These are phyloP conservation scores for Blastobotrys aristatus DNA, from an alignment of 1,139 yeast species.

Conservation along the genomic window DNA sequence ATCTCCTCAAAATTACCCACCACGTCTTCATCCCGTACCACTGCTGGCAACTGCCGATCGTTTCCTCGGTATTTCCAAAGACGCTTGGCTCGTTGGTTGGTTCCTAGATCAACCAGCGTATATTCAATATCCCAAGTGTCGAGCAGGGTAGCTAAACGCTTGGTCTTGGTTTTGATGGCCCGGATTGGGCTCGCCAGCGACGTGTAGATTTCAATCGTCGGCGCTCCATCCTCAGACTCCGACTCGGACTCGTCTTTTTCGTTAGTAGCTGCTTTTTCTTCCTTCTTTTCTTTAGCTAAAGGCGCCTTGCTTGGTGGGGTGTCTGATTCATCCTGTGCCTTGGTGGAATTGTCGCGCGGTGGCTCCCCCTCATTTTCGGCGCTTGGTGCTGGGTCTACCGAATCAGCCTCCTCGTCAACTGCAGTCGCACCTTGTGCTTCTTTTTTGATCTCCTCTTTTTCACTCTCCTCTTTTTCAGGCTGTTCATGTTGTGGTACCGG, in stretches of 20 bases:
- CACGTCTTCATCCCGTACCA: constrained; percentile 80
- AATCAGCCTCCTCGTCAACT: neutral
- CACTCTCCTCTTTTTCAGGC: no score
- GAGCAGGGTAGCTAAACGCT: constrained; percentile 68
- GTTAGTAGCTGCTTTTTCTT: neutral
- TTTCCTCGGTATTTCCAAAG: constrained; percentile 76
- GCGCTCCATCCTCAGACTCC: constrained; percentile 11
- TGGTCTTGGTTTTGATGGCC: constrained; percentile 77
- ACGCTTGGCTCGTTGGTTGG: constrained; percentile 79
- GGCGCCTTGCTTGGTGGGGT: neutral
- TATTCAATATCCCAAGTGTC: constrained; percentile 69
- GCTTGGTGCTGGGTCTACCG: no score
- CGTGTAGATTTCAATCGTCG: constrained; percentile 58
- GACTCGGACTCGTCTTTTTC: constrained; percentile 7
- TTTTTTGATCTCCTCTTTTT: neutral
- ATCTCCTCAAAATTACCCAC: constrained; percentile 81
- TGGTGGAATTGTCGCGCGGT: neutral
- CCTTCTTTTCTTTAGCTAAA: neutral
- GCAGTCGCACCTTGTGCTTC: neutral
- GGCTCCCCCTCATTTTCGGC: neutral
- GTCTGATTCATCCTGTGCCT: neutral
- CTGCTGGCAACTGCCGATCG: constrained; percentile 82
- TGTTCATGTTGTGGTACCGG: no score
- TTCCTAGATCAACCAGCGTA: constrained; percentile 73
- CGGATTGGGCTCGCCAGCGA: constrained; percentile 86